Evolutionary conservation across 2,329 filamentous ascomycete species (phyloP).

Genomic region (Arthrobotrys iridis): DNA sequence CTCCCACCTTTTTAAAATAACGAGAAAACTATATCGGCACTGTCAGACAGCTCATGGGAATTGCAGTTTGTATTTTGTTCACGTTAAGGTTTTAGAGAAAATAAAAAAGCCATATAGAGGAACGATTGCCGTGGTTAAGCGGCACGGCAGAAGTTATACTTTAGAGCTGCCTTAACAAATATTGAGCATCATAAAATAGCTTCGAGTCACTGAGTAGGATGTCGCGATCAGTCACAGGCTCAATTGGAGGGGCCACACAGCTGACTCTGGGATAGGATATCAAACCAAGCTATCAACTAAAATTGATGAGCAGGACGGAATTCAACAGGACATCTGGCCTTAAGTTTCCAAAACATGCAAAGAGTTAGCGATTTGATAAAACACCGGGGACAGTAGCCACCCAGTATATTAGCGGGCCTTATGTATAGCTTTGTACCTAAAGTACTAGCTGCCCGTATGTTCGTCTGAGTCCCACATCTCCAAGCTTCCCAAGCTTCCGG

Average conservation of each 20-base stretch:
- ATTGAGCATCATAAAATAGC: background rate
- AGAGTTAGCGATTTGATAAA: background rate
- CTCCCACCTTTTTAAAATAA: too few relatives aligned
- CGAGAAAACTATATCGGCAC: too few relatives aligned
- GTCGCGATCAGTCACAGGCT: background rate
- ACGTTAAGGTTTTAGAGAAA: slow-evolving; percentile 21
- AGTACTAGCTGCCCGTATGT: too few relatives aligned
- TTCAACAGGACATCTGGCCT: background rate
- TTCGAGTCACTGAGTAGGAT: background rate
- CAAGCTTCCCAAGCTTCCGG: too few relatives aligned
- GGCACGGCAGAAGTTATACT: background rate
- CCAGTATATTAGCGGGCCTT: too few relatives aligned
- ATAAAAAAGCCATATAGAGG: background rate
- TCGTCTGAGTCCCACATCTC: too few relatives aligned
- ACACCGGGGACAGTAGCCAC: too few relatives aligned
- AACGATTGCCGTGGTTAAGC: slow-evolving; percentile 23
- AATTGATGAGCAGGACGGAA: too few relatives aligned
- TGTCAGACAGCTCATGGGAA: slow-evolving; percentile 15
- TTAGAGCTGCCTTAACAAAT: background rate
- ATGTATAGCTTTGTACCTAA: too few relatives aligned
- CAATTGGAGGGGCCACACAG: background rate
- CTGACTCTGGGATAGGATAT: too few relatives aligned
- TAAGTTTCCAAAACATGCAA: background rate
- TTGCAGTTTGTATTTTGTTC: slow-evolving; percentile 18
- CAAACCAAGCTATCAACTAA: too few relatives aligned